Evolutionary conservation across 148 eudicot genomes (phyloP).

Genomic region (Polygonum maritimum): DNA sequence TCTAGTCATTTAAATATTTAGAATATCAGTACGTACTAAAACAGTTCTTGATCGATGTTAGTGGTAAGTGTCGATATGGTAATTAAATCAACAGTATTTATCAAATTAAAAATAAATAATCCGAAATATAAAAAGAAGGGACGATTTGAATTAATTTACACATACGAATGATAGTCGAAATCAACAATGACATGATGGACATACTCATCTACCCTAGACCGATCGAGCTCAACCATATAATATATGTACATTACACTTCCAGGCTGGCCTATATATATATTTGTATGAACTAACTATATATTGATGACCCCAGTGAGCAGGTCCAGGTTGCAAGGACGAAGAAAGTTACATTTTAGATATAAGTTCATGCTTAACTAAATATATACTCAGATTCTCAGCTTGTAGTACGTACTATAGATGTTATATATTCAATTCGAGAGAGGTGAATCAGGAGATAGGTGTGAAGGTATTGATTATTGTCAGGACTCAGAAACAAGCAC

Average conservation of each 20-base stretch:
- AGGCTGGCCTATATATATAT: not conserved
- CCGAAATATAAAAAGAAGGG: not conserved
- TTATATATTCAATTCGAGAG: not conserved
- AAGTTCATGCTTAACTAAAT: not conserved
- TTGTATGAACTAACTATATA: too few relatives aligned
- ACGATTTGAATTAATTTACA: not conserved
- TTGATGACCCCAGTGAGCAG: not conserved
- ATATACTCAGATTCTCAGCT: not conserved
- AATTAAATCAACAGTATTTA: not conserved
- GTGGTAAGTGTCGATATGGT: not conserved
- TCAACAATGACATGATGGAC: not conserved
- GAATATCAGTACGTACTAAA: not conserved
- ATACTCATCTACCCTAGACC: not conserved
- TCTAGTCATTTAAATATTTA: not conserved
- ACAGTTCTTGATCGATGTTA: not conserved
- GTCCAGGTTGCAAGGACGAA: not conserved
- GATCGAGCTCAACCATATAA: not conserved
- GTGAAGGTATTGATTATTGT: conserved; percentile 1
- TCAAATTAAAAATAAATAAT: not conserved
- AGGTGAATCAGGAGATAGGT: not conserved
- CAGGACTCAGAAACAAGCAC: not conserved
- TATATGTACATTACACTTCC: not conserved
- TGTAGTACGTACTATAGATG: not conserved
- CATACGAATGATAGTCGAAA: not conserved
- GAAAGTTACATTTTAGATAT: not conserved